Evolutionary conservation across 768 basidiomycete genomes (phyloP), one percentile per base, ranked within the genome.

Genomic region (Psilocybe subaeruginosa): DNA sequence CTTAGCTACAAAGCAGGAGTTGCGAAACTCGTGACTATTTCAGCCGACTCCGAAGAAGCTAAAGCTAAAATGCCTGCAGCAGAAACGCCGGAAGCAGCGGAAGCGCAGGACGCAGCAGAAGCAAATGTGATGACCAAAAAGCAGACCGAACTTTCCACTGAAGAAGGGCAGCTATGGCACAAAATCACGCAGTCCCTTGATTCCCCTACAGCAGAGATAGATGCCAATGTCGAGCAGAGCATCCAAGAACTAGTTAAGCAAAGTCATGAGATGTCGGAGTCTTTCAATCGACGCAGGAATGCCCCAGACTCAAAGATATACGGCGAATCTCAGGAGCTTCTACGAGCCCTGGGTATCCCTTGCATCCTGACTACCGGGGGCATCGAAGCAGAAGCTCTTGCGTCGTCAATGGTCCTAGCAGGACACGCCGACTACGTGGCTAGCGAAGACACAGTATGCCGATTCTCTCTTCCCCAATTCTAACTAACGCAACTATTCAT

Each of bases 371-470:
- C 89, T 8, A 77, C 78, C 0, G 88, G 88, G 0, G 83, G 89
- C 0, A 87, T 83, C 59, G 95, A 97, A 71, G 95, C 90, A 1
- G 95, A 97, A 73, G 93, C 91, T 0, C 74, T 97, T 35, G 95
- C 94, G 0, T 85, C 91, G 4, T 82, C 90, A 7, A 78, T 97
- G 41, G 93, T 92, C 9, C 67, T 87, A 14, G 77, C 83, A 30
- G 95, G 95, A 2, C 69, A 81, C 48, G 95, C 92, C 0, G 94
- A 97, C 74, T 95, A 85, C 69, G 95, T 97, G 17, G 92, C 85
- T 3, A 96, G 91, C 64, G 95, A 97, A 76, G 95, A 97, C 72
- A 92, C 92, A 23, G 90, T 91, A 70, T 37, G 82, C 60, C 17
- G 1, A 33, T n/a, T 48, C 35, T 48, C 16, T 39, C 30, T 14